These are phyloP conservation scores for Lineolata rhizophorae DNA, from an alignment of 495 filamentous ascomycete genomes.

Conservation along the genomic window DNA sequence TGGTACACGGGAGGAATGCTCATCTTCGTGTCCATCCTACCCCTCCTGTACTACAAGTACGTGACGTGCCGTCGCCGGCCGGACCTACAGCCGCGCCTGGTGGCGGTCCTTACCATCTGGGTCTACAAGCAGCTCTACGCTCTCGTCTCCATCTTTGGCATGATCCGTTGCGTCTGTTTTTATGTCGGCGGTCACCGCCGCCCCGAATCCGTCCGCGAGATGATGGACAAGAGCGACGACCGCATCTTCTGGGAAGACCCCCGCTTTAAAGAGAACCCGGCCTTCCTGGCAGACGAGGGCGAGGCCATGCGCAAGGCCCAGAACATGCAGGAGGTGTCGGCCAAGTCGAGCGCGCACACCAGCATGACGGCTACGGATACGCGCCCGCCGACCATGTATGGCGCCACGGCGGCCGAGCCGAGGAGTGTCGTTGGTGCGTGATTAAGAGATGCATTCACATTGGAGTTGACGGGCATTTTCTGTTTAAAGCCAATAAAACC, in stretches of 20 bases:
- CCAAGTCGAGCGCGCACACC: too few species aligned
- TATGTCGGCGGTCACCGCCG: constrained; percentile 3
- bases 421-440: too few species aligned
- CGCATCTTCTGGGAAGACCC: constrained; percentile 3
- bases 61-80: constrained; percentile 1
- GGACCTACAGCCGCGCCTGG: constrained; percentile 3
- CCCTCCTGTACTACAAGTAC: constrained; percentile 2
- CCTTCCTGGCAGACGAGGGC: constrained; percentile 3
- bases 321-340: too few species aligned
- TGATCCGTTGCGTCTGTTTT: constrained; percentile 1
- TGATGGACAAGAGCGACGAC: constrained; percentile 2
- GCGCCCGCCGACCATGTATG: too few species aligned
- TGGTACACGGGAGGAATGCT: constrained; percentile 2
- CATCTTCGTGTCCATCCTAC: constrained; percentile 1
- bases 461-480: too few species aligned
- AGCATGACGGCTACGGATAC: too few species aligned
- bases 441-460: too few species aligned
- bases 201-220: constrained; percentile 1
- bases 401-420: too few species aligned
- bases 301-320: too few species aligned
- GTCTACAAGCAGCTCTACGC: constrained; percentile 4
- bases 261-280: constrained; percentile 3
- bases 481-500: too few species aligned
- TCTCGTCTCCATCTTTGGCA: constrained; percentile 1
- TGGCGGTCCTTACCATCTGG: constrained; percentile 2